Conservation (phyloP, 345 rosid genomes). For the Draba incana region DNA sequence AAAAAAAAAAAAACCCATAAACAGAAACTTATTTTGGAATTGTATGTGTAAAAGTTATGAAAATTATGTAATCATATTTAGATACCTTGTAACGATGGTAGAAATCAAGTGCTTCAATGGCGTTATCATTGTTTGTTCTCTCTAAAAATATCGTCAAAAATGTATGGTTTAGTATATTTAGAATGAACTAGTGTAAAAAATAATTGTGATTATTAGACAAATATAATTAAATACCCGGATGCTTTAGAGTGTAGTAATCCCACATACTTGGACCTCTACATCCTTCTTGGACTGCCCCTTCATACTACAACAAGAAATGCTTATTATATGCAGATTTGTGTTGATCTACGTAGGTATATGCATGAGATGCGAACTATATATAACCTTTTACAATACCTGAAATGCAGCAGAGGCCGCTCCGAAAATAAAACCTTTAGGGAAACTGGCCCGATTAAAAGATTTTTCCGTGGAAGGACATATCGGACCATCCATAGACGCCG, state of each 20-base stretch:
- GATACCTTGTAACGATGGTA: conserved; percentile 46
- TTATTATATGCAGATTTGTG: background rate
- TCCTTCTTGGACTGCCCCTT: conserved; percentile 26
- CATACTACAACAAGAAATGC: conserved; percentile 23
- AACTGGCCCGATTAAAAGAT: conserved; percentile 17
- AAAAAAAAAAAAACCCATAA: background rate
- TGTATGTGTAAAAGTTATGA: too few species aligned
- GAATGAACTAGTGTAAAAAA: background rate
- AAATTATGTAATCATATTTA: background rate
- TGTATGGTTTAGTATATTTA: background rate
- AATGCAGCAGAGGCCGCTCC: conserved; percentile 36
- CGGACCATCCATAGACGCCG: background rate
- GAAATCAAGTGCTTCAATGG: conserved; percentile 31
- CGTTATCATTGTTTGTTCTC: conserved; percentile 20
- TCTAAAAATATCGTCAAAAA: background rate
- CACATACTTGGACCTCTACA: conserved; percentile 38
- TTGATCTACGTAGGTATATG: too few species aligned
- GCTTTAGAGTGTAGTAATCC: conserved; percentile 35
- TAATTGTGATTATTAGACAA: background rate
- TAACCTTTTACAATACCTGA: conserved; percentile 18
- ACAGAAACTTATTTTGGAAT: background rate
- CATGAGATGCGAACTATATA: too few species aligned
- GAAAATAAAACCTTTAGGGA: conserved; percentile 30
- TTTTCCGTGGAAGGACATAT: conserved; percentile 13
- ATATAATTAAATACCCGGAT: conserved; percentile 17